Evolutionary conservation across 2,329 filamentous ascomycete species (phyloP), one percentile per base, ranked within the genome.

Genomic region (Sporothrix mexicana): DNA sequence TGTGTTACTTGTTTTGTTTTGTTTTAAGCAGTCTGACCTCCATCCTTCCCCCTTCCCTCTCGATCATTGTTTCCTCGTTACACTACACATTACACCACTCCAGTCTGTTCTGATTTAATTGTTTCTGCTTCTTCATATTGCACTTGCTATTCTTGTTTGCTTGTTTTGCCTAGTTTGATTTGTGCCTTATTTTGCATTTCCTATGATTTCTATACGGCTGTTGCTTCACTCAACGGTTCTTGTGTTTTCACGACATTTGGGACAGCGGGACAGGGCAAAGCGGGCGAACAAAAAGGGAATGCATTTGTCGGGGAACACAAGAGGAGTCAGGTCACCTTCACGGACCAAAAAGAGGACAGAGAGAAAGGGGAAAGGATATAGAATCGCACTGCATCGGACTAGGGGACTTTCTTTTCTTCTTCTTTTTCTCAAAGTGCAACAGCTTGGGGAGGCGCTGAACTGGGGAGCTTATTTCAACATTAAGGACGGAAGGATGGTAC

Each of bases 1-100:
- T 57, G 25, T 45, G 73, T 45, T 70, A 36, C 30, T 36, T 36
- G 30, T 45, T 57, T 55, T 47, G 49, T 6, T 55, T 57, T 66
- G 20, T 64, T 70, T 64, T 12, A n/a, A 13, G 17, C 36, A 55
- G 41, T 45, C 47, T 57, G 4, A 25, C 20, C 61, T 47, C 41
- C n/a, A 8, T 10, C 36, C n/a, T 12, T 13, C 9, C 59, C 36
- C n/a, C 10, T 64, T 25, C 41, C 36, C 43, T 4, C 10, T 45
- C 41, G 57, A 64, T 47, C 20, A 25, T 25, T 45, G n/a, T 20
- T 66, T 20, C 17, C 25, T 43, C 41, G 25, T 20, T 66, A 25
- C 61, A 25, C 61, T 12, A 47, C 20, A 15, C 61, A 36, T 36
- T 36, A 36, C 30, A 36, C 7, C 47, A 7, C 47, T 12, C 20